These are phyloP conservation scores for Epichloe gansuensis DNA, from an alignment of 2,329 filamentous ascomycete genomes.

Conservation along the genomic window DNA sequence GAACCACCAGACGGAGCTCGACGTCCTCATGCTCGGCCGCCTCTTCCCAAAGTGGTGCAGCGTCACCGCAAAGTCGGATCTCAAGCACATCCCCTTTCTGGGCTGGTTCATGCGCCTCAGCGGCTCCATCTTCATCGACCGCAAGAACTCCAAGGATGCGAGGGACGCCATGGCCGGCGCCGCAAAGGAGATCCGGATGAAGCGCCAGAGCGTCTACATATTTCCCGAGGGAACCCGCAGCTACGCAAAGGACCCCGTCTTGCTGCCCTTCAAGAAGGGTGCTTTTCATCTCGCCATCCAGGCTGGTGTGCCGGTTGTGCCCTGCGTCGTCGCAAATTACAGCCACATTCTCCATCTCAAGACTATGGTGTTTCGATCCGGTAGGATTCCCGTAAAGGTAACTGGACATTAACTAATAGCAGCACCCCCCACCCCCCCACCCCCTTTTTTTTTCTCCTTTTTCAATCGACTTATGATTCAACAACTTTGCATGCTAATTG, in stretches of 20 bases:
- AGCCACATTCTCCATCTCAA: conserved; percentile 58
- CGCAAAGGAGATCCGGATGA: conserved; percentile 61
- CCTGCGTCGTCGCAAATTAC: conserved; percentile 72
- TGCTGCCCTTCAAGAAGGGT: conserved; percentile 98
- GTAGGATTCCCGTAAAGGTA: conserved; percentile 64
- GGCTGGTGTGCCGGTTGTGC: conserved; percentile 85
- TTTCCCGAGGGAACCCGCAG: conserved; percentile 89
- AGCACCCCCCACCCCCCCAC: too few relatives aligned
- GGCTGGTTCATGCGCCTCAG: conserved; percentile 91
- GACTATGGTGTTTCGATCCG: conserved; percentile 51
- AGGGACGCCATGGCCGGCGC: conserved; percentile 77
- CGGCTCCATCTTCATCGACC: conserved; percentile 91
- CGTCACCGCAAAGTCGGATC: conserved; percentile 80
- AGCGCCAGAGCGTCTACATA: conserved; percentile 69
- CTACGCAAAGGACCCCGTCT: conserved; percentile 66
- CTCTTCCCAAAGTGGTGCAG: conserved; percentile 88
- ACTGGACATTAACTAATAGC: conserved; percentile 8
- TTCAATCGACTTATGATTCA: too few relatives aligned
- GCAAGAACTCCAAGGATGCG: conserved; percentile 70
- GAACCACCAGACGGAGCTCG: conserved; percentile 94
- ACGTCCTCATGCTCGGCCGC: conserved; percentile 79
- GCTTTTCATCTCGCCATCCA: conserved; percentile 94
- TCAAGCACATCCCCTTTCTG: conserved; percentile 70
- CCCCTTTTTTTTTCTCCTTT: background rate
- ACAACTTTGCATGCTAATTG: too few relatives aligned